Base-by-base conservation (phyloP, 768 basidiomycete genomes). In the Boletus vermiculosoides region DNA sequence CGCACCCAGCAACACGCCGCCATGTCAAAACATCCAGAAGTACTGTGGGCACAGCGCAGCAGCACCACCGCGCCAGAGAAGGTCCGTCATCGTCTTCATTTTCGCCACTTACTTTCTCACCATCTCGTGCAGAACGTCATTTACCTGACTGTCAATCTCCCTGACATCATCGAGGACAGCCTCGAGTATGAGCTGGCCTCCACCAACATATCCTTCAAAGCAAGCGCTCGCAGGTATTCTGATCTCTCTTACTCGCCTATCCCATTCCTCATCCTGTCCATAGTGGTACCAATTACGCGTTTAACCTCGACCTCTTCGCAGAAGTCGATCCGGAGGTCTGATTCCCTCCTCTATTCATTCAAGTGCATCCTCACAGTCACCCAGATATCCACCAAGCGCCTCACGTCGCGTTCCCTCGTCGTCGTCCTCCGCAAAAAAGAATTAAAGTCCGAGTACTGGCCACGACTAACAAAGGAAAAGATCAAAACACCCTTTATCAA, bases 41-140 rank as follows among this genome's bases (percentile, higher is more conserved):
- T 96, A 36, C 81, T 94, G 2, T 98, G 95, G 94, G 95, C 96
- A 45, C 95, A 98, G 75, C 85, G 96, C 64, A 92, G 88, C 78
- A 89, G 85, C 40, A 80, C 73, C 16, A 66, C 77, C 12, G 81
- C 77, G 15, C 78, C 83, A 33, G 80, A 78, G 46, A 94, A 94
- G 80, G 94, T 91, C 45, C 0, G 56, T 48, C 41, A 71, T 42
- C n/a, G 44, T 45, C 40, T 18, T 50, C 23, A 1, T 50, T 6
- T n/a, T 50, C 34, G 8, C 37, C 47, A 20, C 37, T 47, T 23
- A 12, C 11, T 30, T 36, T 20, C 57, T 63, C 50, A 48, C 28
- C 28, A 30, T 44, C 18, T 59, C 44, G 20, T 20, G 39, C 59
- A 96, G 94, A 97, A 97, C 74, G 66, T 93, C 76, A 70, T 98